A percentile compares a stretch with the other conserved stretches of the same genome.
Conservation (phyloP, 495 filamentous ascomycete genomes). For the Staphylotrichum longicolle region DNA sequence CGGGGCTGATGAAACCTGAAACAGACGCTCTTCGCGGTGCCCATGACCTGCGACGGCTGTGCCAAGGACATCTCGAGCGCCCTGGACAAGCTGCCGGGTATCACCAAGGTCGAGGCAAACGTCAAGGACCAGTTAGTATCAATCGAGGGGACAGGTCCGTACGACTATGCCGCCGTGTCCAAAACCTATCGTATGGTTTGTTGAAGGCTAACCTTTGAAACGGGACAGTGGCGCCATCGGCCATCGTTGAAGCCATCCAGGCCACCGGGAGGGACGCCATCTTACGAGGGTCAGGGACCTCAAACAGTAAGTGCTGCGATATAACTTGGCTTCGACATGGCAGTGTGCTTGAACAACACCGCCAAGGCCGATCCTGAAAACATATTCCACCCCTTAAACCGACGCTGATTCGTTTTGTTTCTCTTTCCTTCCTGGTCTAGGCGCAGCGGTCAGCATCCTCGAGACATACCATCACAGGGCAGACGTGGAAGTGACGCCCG, state of each 20-base stretch:
- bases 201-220: slow-evolving; percentile 12
- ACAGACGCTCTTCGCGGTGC: slow-evolving; percentile 92
- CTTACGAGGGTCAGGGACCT: slow-evolving; percentile 78
- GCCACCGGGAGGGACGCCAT: slow-evolving; percentile 90
- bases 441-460: slow-evolving; percentile 92
- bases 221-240: slow-evolving; percentile 69
- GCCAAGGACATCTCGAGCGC: slow-evolving; percentile 77
- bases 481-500: slow-evolving; percentile 26
- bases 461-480: slow-evolving; percentile 69
- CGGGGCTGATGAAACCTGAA: slow-evolving; percentile 25
- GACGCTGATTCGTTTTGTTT: slow-evolving; percentile 14
- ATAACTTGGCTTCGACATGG: background rate
- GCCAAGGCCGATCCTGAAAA: slow-evolving; percentile 3
- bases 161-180: background rate
- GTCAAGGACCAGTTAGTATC: slow-evolving; percentile 65
- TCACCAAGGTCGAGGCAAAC: slow-evolving; percentile 64
- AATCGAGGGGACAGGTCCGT: slow-evolving; percentile 64
- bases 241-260: slow-evolving; percentile 85
- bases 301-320: slow-evolving; percentile 64
- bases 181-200: background rate
- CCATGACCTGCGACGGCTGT: slow-evolving; percentile 84
- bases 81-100: slow-evolving; percentile 68
- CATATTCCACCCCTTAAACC: background rate
- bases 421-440: slow-evolving; percentile 40
- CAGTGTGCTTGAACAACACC: background rate